These are phyloP conservation scores for Achlya hypogyna DNA, from an alignment of 352 stramenopile genomes.

Conservation along the genomic window DNA sequence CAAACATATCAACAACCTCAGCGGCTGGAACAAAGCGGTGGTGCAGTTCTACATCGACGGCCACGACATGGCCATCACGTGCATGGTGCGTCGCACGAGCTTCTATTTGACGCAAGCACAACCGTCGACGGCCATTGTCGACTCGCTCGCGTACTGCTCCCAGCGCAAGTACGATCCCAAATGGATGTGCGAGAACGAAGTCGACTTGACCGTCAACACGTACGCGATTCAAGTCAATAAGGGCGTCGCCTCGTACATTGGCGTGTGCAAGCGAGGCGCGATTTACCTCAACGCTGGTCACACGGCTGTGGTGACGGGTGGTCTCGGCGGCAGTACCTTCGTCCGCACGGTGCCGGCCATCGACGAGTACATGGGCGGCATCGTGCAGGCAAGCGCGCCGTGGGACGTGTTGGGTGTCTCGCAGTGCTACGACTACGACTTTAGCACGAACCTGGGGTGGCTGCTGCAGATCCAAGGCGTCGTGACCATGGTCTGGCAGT, in stretches of 20 bases:
- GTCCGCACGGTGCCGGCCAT: slow-evolving; percentile 21
- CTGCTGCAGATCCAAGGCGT: slow-evolving; percentile 21
- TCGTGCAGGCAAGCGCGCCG: slow-evolving; percentile 22
- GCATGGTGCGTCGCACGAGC: slow-evolving; percentile 8
- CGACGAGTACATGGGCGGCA: slow-evolving; percentile 23
- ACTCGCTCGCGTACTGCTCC: slow-evolving; percentile 22
- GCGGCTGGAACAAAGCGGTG: slow-evolving; percentile 17
- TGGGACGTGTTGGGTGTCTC: slow-evolving; percentile 22
- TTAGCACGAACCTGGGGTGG: slow-evolving; percentile 19
- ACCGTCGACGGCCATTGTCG: slow-evolving; percentile 4
- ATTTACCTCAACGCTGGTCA: slow-evolving; percentile 21
- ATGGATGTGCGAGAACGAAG: slow-evolving; percentile 22
- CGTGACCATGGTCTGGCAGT: slow-evolving; percentile 21
- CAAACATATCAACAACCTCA: slow-evolving; percentile 21
- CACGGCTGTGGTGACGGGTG: slow-evolving; percentile 14
- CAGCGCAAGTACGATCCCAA: slow-evolving; percentile 18
- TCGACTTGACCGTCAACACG: slow-evolving; percentile 15
- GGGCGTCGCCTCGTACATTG: slow-evolving; percentile 18
- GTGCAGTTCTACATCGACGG: slow-evolving; percentile 18
- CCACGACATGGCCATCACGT: too few relatives aligned
- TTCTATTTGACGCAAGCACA: slow-evolving; percentile 14
- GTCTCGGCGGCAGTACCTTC: slow-evolving; percentile 1
- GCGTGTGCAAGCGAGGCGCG: slow-evolving; percentile 2
- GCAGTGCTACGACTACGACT: slow-evolving; percentile 19
- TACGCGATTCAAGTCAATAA: slow-evolving; percentile 16